phyloP scores from a whole-genome alignment of 345 rosid genomes.

The Carallia pectinifolia region DNA sequence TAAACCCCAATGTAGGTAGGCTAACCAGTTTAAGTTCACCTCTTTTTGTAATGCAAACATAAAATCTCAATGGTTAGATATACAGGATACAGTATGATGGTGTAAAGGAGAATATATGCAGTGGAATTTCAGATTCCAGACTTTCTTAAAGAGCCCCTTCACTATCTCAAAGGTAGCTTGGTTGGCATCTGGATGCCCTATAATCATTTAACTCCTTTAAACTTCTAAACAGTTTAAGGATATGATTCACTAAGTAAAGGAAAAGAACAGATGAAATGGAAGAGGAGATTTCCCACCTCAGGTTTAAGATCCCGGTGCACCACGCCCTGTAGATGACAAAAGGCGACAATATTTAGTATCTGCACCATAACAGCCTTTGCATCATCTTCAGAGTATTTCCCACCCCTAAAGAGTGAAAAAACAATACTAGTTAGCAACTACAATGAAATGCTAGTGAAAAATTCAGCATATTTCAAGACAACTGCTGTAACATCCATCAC shows the following conservation, averaged over 20 bases:
- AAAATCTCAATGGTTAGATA: no score
- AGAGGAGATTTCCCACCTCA: conserved; percentile 51
- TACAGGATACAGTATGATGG: no score
- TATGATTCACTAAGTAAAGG: conserved; percentile 9
- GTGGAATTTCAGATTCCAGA: background rate
- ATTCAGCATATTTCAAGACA: background rate
- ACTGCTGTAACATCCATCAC: conserved; percentile 31
- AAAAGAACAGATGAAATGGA: conserved; percentile 1
- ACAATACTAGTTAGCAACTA: conserved; percentile 24
- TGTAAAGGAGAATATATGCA: no score
- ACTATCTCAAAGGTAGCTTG: no score
- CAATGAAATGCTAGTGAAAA: background rate
- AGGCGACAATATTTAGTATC: conserved; percentile 78
- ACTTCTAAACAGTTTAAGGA: no score
- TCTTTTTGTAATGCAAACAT: no score
- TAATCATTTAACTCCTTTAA: no score
- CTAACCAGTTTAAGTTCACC: no score
- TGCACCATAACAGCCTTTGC: conserved; percentile 83
- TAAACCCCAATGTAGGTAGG: no score
- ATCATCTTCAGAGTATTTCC: conserved; percentile 85
- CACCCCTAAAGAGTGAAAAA: conserved; percentile 53
- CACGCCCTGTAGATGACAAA: conserved; percentile 96
- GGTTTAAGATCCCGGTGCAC: conserved; percentile 97
- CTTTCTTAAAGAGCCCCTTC: background rate
- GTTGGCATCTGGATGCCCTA: no score